Evolutionary conservation across 768 basidiomycete species (phyloP).

Genomic region (Naematelia encephala): DNA sequence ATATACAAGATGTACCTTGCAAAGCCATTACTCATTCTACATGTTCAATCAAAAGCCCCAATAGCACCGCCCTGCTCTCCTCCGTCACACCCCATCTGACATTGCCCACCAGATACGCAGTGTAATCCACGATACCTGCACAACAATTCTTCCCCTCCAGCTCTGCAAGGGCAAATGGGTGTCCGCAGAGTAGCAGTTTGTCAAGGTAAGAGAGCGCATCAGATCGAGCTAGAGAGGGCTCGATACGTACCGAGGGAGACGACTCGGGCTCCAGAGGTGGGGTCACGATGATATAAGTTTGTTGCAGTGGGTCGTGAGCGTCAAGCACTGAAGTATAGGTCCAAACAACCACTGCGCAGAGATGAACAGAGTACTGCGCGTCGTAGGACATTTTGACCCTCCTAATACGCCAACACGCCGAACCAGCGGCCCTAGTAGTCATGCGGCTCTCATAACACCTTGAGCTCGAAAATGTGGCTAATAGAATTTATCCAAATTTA

Average conservation of each 20-base stretch:
- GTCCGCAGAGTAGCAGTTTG: neutral
- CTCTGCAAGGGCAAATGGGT: constrained; percentile 10
- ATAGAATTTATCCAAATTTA: too few species aligned
- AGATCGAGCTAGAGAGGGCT: constrained; percentile 19
- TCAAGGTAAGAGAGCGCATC: constrained; percentile 15
- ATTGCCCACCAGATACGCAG: constrained; percentile 16
- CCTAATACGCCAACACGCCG: too few species aligned
- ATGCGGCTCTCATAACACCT: too few species aligned
- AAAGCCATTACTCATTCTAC: constrained; percentile 4
- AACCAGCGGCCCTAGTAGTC: too few species aligned
- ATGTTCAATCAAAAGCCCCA: constrained; percentile 18
- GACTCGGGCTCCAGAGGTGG: neutral
- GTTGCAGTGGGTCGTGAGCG: constrained; percentile 6
- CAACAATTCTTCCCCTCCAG: constrained; percentile 18
- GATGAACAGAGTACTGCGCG: too few species aligned
- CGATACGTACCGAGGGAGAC: constrained; percentile 6
- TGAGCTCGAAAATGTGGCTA: too few species aligned
- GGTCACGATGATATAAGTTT: constrained; percentile 14
- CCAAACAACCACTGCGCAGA: constrained; percentile 24
- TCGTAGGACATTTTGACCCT: too few species aligned
- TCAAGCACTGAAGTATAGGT: constrained; percentile 18
- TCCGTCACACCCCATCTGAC: constrained; percentile 17
- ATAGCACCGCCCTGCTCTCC: constrained; percentile 14
- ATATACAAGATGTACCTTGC: too few species aligned
- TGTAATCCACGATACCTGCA: constrained; percentile 19